Evolutionary conservation across 2,329 filamentous ascomycete genomes (phyloP), one percentile per base, ranked within the genome.

Genomic region (Trichothecium sympodiale): DNA sequence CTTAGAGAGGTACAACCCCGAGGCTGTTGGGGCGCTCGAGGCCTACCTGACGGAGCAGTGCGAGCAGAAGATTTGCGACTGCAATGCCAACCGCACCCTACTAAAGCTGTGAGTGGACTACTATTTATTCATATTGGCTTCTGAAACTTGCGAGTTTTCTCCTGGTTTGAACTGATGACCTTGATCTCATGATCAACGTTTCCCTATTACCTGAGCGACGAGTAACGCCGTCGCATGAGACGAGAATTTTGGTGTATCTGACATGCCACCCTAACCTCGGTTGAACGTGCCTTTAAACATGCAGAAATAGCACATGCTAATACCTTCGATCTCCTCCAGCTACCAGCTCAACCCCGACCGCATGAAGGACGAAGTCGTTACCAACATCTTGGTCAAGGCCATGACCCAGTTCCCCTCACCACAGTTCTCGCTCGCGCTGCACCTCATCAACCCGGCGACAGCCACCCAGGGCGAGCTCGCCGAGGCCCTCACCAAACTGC

Each of bases 281-380:
- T 32, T 31, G 32, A 29, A 35, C 35, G 34, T 13, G 8, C 9
- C 34, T 40, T 6, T 10, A 25, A 25, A 10, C 20, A 6, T 6
- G 6, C n/a, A n/a, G n/a, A n/a, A n/a, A n/a, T n/a, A n/a, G n/a
- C n/a, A n/a, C n/a, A n/a, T n/a, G n/a, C n/a, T n/a, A n/a, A n/a
- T n/a, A n/a, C n/a, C n/a, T n/a, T n/a, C n/a, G n/a, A n/a, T n/a
- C n/a, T 10, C 20, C 20, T 25, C 20, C 51, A 98, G 91, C 46
- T 98, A 98, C 74, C 93, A 98, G 69, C 94, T 98, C 69, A 98
- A 98, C 77, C 91, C 91, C 35, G 88, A 96, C 70, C 85, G 94
- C 51, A 80, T 88, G 57, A 89, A 91, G 69, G 84, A 94, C 56
- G 91, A 98, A 64, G 86, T 89, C 55, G 87, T 91, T 62, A 96